These are phyloP conservation scores for Picea sitchensis DNA, from an alignment of 75 land plant genomes.

Conservation along the genomic window DNA sequence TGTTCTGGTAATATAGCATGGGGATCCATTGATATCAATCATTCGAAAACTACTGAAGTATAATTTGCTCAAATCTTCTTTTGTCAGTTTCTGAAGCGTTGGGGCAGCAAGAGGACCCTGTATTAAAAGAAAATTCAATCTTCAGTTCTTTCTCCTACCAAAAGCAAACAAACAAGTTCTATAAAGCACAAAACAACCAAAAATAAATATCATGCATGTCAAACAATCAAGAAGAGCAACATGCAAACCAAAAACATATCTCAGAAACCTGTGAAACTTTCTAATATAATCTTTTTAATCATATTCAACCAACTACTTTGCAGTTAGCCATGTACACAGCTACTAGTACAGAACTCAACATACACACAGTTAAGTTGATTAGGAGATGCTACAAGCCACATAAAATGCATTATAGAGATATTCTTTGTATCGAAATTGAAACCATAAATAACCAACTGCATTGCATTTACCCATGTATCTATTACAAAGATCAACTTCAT, in stretches of 20 bases:
- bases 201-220: neutral
- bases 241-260: neutral
- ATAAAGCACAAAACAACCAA: neutral
- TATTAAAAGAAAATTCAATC: neutral
- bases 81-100: conserved; percentile 73
- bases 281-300: too few relatives aligned
- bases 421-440: too few relatives aligned
- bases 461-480: too few relatives aligned
- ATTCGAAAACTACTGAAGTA: conserved; percentile 80
- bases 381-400: too few relatives aligned
- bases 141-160: neutral
- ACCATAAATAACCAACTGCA: too few relatives aligned
- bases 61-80: conserved; percentile 85
- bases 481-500: too few relatives aligned
- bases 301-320: too few relatives aligned
- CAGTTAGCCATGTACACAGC: too few relatives aligned
- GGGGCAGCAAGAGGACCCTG: conserved; percentile 93
- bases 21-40: conserved; percentile 74
- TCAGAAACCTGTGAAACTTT: neutral
- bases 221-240: neutral
- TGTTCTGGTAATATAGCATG: conserved; percentile 91
- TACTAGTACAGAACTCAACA: too few relatives aligned
- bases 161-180: neutral
- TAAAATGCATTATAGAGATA: too few relatives aligned
- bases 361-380: too few relatives aligned